Evolutionary conservation across 306 rosid genomes (phyloP).

Genomic region (Abrus precatorius): DNA sequence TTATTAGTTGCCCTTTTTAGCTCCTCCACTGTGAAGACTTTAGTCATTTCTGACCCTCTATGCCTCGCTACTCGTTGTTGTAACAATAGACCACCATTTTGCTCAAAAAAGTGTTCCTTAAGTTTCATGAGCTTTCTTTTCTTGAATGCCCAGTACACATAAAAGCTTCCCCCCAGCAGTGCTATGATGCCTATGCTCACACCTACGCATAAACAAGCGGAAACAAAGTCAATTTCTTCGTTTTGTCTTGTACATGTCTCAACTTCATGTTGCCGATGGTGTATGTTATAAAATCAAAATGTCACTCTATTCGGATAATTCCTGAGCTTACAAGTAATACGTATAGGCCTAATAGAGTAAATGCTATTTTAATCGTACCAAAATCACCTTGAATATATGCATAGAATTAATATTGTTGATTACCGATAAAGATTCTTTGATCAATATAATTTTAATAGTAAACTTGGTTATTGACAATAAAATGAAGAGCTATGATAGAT

Average conservation of each 20-base stretch:
- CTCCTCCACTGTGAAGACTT: slow-evolving; percentile 51
- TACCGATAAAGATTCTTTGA: no score
- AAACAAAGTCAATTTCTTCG: neutral
- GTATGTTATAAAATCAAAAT: no score
- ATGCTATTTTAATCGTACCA: no score
- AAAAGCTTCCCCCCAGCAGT: slow-evolving; percentile 34
- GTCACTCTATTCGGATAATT: no score
- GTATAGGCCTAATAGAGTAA: no score
- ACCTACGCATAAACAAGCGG: slow-evolving; percentile 34
- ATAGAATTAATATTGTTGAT: no score
- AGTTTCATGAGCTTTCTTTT: slow-evolving; percentile 45
- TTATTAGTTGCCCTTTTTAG: slow-evolving; percentile 56
- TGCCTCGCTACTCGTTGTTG: slow-evolving; percentile 44
- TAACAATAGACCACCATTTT: slow-evolving; percentile 58
- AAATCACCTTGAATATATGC: no score
- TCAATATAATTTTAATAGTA: no score
- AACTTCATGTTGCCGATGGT: neutral
- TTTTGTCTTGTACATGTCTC: neutral
- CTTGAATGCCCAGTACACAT: slow-evolving; percentile 38
- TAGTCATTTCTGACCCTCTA: slow-evolving; percentile 20
- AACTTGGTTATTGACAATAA: no score
- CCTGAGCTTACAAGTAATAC: no score
- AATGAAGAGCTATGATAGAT: no score
- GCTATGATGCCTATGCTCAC: slow-evolving; percentile 1
- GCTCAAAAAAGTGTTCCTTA: slow-evolving; percentile 47